Percentiles rank a stretch among this genome's conserved stretches.
phyloP scores from a whole-genome alignment of 805 yeast genomes.

The Teunomyces aglyptinius region DNA sequence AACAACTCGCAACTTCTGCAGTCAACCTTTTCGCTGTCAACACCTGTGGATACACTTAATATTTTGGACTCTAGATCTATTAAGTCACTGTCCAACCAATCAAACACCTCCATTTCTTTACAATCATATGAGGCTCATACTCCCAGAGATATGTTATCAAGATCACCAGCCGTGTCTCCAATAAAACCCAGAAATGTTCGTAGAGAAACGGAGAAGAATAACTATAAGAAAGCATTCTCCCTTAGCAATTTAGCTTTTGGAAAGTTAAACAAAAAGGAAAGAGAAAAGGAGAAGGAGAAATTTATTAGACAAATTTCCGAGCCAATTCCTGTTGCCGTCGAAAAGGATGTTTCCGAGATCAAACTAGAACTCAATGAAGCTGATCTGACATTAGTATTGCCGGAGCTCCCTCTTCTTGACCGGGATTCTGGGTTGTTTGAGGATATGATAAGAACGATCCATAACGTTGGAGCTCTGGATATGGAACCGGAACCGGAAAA shows the following conservation, averaged over 20 bases:
- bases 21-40: neutral
- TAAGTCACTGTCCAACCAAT: slow-evolving; percentile 5
- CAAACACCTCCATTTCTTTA: neutral
- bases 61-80: slow-evolving; percentile 4
- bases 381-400: neutral
- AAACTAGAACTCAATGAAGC: neutral
- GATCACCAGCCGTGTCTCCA: slow-evolving; percentile 1
- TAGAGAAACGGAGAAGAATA: neutral
- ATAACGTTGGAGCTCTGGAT: slow-evolving; percentile 1
- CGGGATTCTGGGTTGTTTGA: slow-evolving; percentile 2
- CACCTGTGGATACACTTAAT: neutral
- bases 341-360: neutral
- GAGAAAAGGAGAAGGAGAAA: neutral
- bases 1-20: neutral
- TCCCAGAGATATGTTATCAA: neutral
- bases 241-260: slow-evolving; percentile 5
- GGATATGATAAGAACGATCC: neutral
- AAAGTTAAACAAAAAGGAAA: neutral
- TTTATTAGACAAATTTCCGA: neutral
- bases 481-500: neutral
- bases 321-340: neutral
- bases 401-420: neutral
- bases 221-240: slow-evolving; percentile 7
- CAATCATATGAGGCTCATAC: neutral
- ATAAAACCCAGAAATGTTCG: neutral